A percentile compares a stretch with the other conserved stretches of the same genome.
Conservation (phyloP, 2,329 filamentous ascomycete genomes). For the Basipetospora chlamydospora region DNA sequence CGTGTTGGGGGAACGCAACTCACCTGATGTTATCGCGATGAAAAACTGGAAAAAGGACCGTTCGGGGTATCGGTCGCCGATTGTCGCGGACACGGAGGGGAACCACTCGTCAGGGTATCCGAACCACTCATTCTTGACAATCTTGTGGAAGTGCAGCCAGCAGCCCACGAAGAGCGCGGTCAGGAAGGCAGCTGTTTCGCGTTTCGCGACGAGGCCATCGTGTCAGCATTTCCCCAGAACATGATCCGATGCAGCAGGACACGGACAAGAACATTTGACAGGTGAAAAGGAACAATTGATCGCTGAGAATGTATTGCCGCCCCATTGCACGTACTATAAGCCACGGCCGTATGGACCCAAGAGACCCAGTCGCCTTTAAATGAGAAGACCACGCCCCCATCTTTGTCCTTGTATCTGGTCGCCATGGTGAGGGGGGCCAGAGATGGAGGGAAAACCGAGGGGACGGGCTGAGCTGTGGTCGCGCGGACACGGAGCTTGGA, state of each 20-base stretch:
- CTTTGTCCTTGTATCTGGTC: conserved; percentile 49
- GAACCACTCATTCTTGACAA: conserved; percentile 93
- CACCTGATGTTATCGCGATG: conserved; percentile 88
- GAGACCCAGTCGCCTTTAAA: conserved; percentile 86
- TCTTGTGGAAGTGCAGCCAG: conserved; percentile 84
- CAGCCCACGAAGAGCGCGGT: conserved; percentile 73
- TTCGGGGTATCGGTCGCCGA: conserved; percentile 93
- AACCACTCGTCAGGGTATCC: conserved; percentile 95
- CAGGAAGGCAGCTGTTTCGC: conserved; percentile 68
- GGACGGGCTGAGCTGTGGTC: too few relatives aligned
- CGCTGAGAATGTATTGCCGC: too few relatives aligned
- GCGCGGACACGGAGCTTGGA: too few relatives aligned
- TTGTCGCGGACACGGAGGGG: conserved; percentile 88
- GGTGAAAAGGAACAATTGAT: too few relatives aligned
- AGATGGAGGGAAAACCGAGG: conserved; percentile 6
- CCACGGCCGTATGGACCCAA: conserved; percentile 70
- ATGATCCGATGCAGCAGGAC: too few relatives aligned
- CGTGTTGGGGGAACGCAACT: conserved; percentile 13
- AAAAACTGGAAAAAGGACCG: conserved; percentile 95
- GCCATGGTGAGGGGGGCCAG: conserved; percentile 21
- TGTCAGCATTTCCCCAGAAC: too few relatives aligned
- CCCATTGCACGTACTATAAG: conserved; percentile 64
- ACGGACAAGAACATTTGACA: too few relatives aligned
- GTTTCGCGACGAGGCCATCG: too few relatives aligned
- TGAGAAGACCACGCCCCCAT: conserved; percentile 41